Base-by-base conservation (phyloP, 2,329 filamentous ascomycete species). In the Trichoderma semiorbis region DNA sequence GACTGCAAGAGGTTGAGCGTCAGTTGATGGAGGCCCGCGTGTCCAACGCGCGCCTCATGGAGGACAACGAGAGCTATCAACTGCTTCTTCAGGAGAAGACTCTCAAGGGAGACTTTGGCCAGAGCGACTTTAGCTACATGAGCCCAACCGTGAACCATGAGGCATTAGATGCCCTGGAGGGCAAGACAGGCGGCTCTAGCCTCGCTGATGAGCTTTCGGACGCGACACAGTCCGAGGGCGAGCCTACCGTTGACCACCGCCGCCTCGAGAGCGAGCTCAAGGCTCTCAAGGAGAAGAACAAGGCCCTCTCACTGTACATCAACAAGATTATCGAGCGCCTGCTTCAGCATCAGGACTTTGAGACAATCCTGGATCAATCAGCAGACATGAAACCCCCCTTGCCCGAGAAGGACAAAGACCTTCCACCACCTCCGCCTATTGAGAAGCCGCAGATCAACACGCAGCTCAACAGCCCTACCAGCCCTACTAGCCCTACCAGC, bases 11-110 rank as follows among this genome's bases (percentile, higher is more conserved):
- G 81, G 88, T 98, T n/a, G 95, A 98, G 83, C 92, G 92, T 77
- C 89, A 93, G 75, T 88, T 98, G 67, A 90, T 98, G 83, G 95
- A 98, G 79, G 92, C 94, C 50, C 93, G 95, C 77, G 96, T 98
- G 92, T 92, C 94, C 75, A 99, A 98, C 79, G 96, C 96, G 71
- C 90, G 95, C 60, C 85, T 99, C 74, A 96, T 98, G 93, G 96
- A 99, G 83, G 96, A 99, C 82, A 98, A 98, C 78, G 96, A 99
- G 83, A 97, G 94, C 83, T 99, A 97, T 82, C 95, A 98, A 82
- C 88, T 98, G 47, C 89, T 99, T 21, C 89, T 99, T 28, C 94
- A 94, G 78, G 95, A 98, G 81, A 95, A 94, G 86, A 98, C 96
- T 1, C 88, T 99, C 72, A 97, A 97, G 79, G 96, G 96, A 34